Evolutionary conservation across 257 asterid species (phyloP).

Genomic region (Haberlea rhodopensis): DNA sequence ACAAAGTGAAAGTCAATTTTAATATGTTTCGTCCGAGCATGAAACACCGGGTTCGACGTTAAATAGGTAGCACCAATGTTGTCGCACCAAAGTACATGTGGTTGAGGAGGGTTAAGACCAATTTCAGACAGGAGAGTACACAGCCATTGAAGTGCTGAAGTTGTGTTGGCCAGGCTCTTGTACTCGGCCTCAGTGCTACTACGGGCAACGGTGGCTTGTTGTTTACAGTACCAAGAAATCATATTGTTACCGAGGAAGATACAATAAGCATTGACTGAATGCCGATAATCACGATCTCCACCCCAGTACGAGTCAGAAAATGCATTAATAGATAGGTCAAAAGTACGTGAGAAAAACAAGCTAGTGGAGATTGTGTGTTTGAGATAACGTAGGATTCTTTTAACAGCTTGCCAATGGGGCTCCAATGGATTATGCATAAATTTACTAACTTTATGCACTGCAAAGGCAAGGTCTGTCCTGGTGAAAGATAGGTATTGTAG

Average conservation of each 20-base stretch:
- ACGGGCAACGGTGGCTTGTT: background rate
- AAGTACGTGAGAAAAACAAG: background rate
- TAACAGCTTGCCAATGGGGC: background rate
- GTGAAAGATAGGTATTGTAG: constrained; percentile 5
- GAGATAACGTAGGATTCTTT: background rate
- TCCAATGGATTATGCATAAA: background rate
- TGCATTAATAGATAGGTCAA: background rate
- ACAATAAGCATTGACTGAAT: background rate
- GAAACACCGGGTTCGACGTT: background rate
- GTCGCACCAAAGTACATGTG: constrained; percentile 4
- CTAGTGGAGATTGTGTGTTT: background rate
- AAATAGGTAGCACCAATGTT: constrained; percentile 8
- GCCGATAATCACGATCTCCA: background rate
- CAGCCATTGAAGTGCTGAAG: background rate
- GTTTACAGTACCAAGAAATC: too few species aligned
- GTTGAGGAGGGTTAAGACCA: background rate
- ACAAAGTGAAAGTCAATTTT: background rate
- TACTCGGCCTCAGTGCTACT: constrained; percentile 5
- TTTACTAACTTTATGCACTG: background rate
- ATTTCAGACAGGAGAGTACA: background rate
- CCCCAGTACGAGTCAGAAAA: background rate
- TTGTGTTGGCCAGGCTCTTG: background rate
- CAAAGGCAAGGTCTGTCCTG: background rate
- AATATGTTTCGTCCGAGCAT: constrained; percentile 9
- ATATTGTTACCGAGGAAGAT: background rate